These are phyloP conservation scores for Singerocomus inundabilis DNA, from an alignment of 1,284 basidiomycete genomes.

Conservation along the genomic window DNA sequence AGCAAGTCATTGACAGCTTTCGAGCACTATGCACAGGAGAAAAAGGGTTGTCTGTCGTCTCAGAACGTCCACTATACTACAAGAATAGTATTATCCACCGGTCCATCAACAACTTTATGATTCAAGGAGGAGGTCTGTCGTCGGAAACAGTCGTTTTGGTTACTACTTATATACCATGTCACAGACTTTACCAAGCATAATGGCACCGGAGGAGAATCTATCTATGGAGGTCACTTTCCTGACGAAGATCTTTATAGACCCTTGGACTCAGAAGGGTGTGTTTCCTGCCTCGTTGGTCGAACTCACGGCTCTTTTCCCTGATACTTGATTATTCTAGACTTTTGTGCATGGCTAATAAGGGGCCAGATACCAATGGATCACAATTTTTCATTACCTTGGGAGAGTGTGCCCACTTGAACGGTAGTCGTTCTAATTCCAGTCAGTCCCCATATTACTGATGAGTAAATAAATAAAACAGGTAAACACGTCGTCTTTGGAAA, in stretches of 20 bases:
- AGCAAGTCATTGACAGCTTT: slow-evolving; percentile 55
- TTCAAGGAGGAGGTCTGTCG: slow-evolving; percentile 70
- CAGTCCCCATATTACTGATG: slow-evolving; percentile 11
- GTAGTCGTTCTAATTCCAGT: slow-evolving; percentile 26
- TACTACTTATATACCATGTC: slow-evolving; percentile 1
- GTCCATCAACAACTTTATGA: slow-evolving; percentile 85
- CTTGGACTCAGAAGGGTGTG: slow-evolving; percentile 62
- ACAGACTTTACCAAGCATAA: slow-evolving; percentile 76
- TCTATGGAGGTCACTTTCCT: slow-evolving; percentile 71
- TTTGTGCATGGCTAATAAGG: slow-evolving; percentile 82
- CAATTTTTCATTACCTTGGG: slow-evolving; percentile 84
- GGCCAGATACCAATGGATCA: slow-evolving; percentile 76
- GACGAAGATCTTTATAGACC: slow-evolving; percentile 74
- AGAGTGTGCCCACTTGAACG: slow-evolving; percentile 70
- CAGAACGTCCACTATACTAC: slow-evolving; percentile 76
- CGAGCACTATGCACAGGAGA: slow-evolving; percentile 87
- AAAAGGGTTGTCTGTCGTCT: slow-evolving; percentile 64
- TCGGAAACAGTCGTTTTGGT: not conserved
- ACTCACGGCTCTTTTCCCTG: not conserved
- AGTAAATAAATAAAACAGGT: no score
- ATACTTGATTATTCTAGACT: slow-evolving; percentile 39
- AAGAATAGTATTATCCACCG: slow-evolving; percentile 78
- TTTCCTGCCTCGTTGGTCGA: slow-evolving; percentile 8
- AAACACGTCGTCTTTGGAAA: slow-evolving; percentile 81
- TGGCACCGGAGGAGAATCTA: slow-evolving; percentile 81